Evolutionary conservation across 345 rosid genomes (phyloP).

Genomic region (Lepidium sativum): DNA sequence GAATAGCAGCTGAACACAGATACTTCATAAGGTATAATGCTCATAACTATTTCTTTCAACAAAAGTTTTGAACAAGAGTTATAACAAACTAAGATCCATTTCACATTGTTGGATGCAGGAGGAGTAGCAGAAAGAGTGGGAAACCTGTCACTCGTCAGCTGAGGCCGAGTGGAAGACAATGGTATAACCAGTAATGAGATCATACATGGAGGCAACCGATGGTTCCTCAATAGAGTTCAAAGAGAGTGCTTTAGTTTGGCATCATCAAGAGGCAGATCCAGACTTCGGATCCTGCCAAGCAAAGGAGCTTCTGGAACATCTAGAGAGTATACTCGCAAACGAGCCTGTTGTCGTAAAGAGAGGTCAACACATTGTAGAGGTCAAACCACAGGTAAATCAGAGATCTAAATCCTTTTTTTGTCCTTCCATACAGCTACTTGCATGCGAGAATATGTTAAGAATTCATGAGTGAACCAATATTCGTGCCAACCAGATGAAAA

Average conservation of each 20-base stretch:
- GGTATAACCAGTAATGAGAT: constrained; percentile 79
- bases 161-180: constrained; percentile 75
- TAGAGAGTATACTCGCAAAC: constrained; percentile 76
- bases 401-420: background rate
- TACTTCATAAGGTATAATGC: constrained; percentile 48
- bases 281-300: constrained; percentile 93
- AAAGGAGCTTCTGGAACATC: constrained; percentile 73
- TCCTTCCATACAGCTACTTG: background rate
- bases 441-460: background rate
- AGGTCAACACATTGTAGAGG: constrained; percentile 89
- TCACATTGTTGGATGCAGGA: constrained; percentile 31
- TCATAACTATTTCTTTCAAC: background rate
- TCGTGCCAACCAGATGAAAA: background rate
- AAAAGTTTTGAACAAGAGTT: background rate
- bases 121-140: constrained; percentile 62
- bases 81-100: background rate
- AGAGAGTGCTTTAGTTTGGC: constrained; percentile 90
- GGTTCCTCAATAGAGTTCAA: constrained; percentile 74
- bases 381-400: constrained; percentile 68
- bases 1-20: constrained; percentile 88
- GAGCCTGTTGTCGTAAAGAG: constrained; percentile 82
- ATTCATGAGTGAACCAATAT: background rate
- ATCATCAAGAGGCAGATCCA: constrained; percentile 91
- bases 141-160: constrained; percentile 37
- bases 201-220: constrained; percentile 75